Evolutionary conservation across 768 basidiomycete species (phyloP), one percentile per base, ranked within the genome.

Genomic region (Saitozyma sp.): DNA sequence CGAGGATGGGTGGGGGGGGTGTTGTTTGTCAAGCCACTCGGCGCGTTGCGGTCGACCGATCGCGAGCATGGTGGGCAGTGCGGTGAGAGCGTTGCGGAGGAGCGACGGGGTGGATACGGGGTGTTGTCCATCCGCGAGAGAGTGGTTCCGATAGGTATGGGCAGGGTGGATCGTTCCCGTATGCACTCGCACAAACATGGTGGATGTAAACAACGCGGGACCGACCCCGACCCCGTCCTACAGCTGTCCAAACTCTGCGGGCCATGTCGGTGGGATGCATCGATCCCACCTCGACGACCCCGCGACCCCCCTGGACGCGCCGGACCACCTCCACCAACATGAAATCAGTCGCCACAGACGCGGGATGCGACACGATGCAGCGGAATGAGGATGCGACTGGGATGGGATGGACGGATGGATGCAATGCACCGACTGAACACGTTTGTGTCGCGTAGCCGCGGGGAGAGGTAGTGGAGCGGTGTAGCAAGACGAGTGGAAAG

Each of bases 311-410:
- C 45, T 17, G 45, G 45, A 17, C 13, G 45, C 13, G 11, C 13
- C n/a, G 45, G 45, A 46, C 45, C 13, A 46, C 45, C 45, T 46
- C 45, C 45, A 52, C 38, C 17, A 3, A 19, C 17, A 52, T 16
- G 38, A 52, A 52, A 52, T 52, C 51, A 52, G 51, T 52, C 51
- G 51, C 51, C 51, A 52, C 51, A 38, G 45, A 29, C 29, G 29
- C 29, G 29, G 29, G 5, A 29, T 29, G 29, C 29, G 29, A 29
- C 29, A 29, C 29, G 5, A 29, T 5, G 29, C 29, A 29, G 29
- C 29, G 29, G 29, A 29, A 29, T 29, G 29, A 29, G 29, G 29
- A 29, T 29, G 29, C 29, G 29, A 29, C 2, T 29, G 29, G 29
- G 29, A 29, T 29, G 29, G 29, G 29, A 29, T 29, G 29, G 29